These are phyloP conservation scores for Globisporangium nodosum DNA, from an alignment of 352 stramenopile species.

Conservation along the genomic window DNA sequence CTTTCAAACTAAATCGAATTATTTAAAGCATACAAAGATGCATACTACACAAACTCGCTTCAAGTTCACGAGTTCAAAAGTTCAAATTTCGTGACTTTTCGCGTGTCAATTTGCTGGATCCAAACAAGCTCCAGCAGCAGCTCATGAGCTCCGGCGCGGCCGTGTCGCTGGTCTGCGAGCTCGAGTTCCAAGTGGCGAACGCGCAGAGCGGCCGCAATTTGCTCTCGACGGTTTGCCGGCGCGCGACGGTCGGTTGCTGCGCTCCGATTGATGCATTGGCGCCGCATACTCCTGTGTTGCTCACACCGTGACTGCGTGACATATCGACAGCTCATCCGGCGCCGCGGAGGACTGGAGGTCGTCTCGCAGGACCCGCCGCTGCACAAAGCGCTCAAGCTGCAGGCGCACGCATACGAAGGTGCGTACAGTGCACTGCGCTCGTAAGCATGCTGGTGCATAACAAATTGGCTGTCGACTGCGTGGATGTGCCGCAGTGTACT, in stretches of 20 bases:
- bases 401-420: slow-evolving; percentile 40
- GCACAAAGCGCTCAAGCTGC: slow-evolving; percentile 47
- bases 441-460: neutral
- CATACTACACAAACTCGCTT: neutral
- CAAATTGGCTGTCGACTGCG: neutral
- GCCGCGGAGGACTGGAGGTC: slow-evolving; percentile 48
- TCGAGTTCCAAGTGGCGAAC: slow-evolving; percentile 60
- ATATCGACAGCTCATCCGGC: slow-evolving; percentile 30
- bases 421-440: neutral
- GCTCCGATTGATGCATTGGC: neutral
- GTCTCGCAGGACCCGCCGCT: slow-evolving; percentile 42
- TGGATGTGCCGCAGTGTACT: slow-evolving; percentile 38
- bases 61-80: neutral
- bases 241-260: slow-evolving; percentile 21
- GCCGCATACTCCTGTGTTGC: neutral
- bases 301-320: neutral
- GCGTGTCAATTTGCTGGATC: neutral
- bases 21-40: neutral
- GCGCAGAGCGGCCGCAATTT: slow-evolving; percentile 43
- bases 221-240: slow-evolving; percentile 28
- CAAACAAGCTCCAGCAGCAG: no score
- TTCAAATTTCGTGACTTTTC: neutral
- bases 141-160: neutral
- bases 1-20: neutral
- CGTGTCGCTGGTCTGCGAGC: slow-evolving; percentile 21